Evolutionary conservation across 495 filamentous ascomycete species (phyloP).

Genomic region (Melanomma pulvis-pyrius): DNA sequence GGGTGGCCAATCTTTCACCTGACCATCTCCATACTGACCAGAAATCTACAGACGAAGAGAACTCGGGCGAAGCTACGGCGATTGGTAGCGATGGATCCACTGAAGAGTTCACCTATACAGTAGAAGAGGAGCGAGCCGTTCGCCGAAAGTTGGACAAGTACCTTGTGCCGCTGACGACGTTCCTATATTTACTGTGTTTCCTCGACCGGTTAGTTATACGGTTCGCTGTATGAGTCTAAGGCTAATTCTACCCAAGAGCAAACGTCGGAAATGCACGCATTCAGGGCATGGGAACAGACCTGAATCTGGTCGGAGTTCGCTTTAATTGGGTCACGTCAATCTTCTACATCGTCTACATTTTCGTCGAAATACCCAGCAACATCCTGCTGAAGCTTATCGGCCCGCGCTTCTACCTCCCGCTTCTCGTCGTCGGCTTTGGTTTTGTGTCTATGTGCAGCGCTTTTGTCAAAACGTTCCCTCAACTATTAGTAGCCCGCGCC

Average conservation of each 20-base stretch:
- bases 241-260: conserved; percentile 10
- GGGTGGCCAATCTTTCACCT: neutral
- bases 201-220: conserved; percentile 52
- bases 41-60: conserved; percentile 21
- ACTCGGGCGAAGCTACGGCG: conserved; percentile 1
- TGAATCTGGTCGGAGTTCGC: conserved; percentile 54
- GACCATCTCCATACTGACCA: neutral
- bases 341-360: conserved; percentile 39
- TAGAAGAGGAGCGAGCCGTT: conserved; percentile 54
- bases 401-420: conserved; percentile 35
- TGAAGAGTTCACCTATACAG: conserved; percentile 33
- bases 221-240: neutral
- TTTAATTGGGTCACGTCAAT: conserved; percentile 60
- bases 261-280: conserved; percentile 59
- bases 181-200: conserved; percentile 62
- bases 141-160: conserved; percentile 58
- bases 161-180: conserved; percentile 56
- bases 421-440: conserved; percentile 56
- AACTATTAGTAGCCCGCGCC: conserved; percentile 46
- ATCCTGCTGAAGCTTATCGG: conserved; percentile 34
- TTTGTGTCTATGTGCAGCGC: conserved; percentile 51
- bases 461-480: conserved; percentile 48
- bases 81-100: conserved; percentile 18
- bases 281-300: conserved; percentile 58
- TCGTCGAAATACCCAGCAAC: conserved; percentile 38